These are phyloP conservation scores for Yamadazyma mexicana DNA, from an alignment of 1,139 yeast genomes.

Conservation along the genomic window DNA sequence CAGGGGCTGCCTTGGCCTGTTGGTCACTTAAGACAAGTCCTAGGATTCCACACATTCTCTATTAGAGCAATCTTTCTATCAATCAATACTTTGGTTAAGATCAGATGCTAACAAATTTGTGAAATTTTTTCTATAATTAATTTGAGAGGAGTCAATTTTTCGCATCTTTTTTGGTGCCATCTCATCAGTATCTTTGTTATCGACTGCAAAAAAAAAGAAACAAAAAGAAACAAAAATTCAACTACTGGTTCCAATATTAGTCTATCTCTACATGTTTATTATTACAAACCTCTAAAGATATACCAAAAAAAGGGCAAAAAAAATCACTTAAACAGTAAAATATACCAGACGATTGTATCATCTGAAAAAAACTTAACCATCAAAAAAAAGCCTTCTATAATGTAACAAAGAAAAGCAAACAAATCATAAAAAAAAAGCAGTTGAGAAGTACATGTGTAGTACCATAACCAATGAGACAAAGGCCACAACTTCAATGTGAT, in stretches of 20 bases:
- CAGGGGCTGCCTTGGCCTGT: constrained; percentile 75
- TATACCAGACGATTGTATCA: background rate
- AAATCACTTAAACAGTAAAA: constrained; percentile 2
- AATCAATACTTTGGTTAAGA: background rate
- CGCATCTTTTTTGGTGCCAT: background rate
- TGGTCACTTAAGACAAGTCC: constrained; percentile 86
- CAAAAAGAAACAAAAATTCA: no score
- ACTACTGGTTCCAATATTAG: background rate
- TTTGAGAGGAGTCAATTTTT: constrained; percentile 5
- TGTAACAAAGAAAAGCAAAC: constrained; percentile 3
- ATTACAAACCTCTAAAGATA: background rate
- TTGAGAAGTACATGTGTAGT: no score
- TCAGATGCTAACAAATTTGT: background rate
- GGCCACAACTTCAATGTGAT: background rate
- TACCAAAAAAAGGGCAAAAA: background rate
- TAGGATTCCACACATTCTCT: constrained; percentile 86
- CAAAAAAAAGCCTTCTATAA: constrained; percentile 12
- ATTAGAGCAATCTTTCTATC: background rate
- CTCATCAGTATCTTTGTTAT: background rate
- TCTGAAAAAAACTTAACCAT: constrained; percentile 4
- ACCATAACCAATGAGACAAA: no score
- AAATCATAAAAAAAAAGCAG: background rate
- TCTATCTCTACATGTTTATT: constrained; percentile 1
- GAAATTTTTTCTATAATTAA: background rate
- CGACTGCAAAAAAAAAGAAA: background rate